Base-by-base conservation (phyloP, 106 monocot species). In the Acorus gramineus region DNA sequence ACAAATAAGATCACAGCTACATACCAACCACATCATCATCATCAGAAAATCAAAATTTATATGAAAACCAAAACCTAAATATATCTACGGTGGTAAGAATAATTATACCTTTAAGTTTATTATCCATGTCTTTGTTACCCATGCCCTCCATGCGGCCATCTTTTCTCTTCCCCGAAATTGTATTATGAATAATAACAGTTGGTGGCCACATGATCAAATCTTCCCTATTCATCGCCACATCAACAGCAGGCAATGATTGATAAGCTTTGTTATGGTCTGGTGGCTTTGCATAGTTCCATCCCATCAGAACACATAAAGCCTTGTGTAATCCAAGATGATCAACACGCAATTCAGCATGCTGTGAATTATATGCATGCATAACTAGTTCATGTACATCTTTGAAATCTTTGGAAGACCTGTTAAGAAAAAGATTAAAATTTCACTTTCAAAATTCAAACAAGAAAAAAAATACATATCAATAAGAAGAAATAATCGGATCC, bases 291-390 rank as follows among this genome's bases (percentile, higher is more conserved):
- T 83, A 81, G 58, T 82, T 79, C 90, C 90, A 96, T 59, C 90
- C 95, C 95, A 87, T 87, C 49, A 96, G 75, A 66, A 96, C 87
- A 75, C 90, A 96, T 12, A 96, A 64, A 53, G 95, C 95, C 69
- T 90, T 96, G 69, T 96, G 90, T 42, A 96, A 79, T n/a, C 95
- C 95, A 64, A 90, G 82, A 80, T 96, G 95, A 64, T 96, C 95
- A 74, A 72, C 76, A 67, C 74, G 80, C 55, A 74, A 55, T 2
- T 91, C 90, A 64, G 72, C 62, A 78, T 84, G 78, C 53, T 81
- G 75, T 62, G 84, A 74, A 66, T 49, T 58, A 72, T 82, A 96
- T n/a, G 87, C 68, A 73, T 96, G 95, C 76, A 85, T 82, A 52
- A 85, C 66, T 54, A 96, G 87, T 8, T 64, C 84, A 77, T 96